These are phyloP conservation scores for Alternaria conjuncta DNA, from an alignment of 2,329 filamentous ascomycete genomes.

Conservation along the genomic window DNA sequence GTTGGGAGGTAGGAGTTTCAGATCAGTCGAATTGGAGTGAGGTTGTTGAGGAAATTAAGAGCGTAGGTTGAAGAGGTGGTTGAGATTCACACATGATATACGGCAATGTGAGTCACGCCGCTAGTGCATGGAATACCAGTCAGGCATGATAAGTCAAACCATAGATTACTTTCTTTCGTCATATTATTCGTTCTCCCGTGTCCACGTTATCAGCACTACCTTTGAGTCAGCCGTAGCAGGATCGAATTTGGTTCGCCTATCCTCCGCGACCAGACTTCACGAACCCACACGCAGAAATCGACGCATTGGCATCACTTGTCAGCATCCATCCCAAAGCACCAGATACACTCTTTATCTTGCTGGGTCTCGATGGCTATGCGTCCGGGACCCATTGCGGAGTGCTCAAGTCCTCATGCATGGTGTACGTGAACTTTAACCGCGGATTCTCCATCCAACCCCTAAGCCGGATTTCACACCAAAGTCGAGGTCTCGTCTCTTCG, in stretches of 20 bases:
- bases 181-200: fast-evolving
- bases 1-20: not conserved
- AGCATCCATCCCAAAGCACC: not conserved
- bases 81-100: not conserved
- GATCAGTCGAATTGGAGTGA: not conserved
- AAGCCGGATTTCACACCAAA: not conserved
- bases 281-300: not conserved
- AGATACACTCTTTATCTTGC: not conserved
- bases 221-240: not conserved
- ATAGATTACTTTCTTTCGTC: not conserved
- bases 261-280: not conserved
- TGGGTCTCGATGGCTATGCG: not conserved
- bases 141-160: too few species aligned
- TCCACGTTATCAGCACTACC: not conserved
- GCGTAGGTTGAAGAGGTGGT: not conserved
- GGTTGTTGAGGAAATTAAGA: not conserved
- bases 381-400: not conserved
- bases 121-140: not conserved
- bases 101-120: not conserved
- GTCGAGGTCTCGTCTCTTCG: not conserved
- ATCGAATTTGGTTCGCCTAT: not conserved
- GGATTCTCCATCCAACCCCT: not conserved
- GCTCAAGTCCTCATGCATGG: not conserved
- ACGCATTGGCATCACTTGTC: not conserved
- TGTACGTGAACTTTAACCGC: not conserved